A percentile compares a stretch with the other conserved stretches of the same genome.
Conservation (phyloP, 805 yeast species). For the Cyberlindnera euphorbiiphila region DNA sequence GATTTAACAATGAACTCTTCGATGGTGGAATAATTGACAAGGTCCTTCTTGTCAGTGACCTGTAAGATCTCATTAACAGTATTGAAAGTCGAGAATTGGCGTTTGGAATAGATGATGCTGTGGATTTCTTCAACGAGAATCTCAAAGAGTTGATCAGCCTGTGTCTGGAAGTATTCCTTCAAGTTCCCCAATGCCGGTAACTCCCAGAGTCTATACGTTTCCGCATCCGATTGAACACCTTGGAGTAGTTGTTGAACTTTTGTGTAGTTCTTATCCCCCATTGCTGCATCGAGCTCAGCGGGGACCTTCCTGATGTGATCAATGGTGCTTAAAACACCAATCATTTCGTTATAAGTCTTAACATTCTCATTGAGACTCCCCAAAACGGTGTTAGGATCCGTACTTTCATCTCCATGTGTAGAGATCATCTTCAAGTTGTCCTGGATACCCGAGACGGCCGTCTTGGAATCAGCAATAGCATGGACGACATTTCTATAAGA, state of each 20-base stretch:
- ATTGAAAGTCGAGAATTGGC: slow-evolving; percentile 20
- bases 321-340: slow-evolving; percentile 66
- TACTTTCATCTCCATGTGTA: slow-evolving; percentile 1
- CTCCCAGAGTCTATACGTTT: slow-evolving; percentile 51
- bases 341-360: slow-evolving; percentile 58
- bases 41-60: neutral
- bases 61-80: slow-evolving; percentile 22
- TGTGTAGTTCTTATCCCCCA: slow-evolving; percentile 67
- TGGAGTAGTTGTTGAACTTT: slow-evolving; percentile 57
- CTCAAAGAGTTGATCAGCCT: slow-evolving; percentile 60
- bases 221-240: slow-evolving; percentile 42
- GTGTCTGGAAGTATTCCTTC: slow-evolving; percentile 49
- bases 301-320: slow-evolving; percentile 58
- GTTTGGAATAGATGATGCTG: slow-evolving; percentile 60
- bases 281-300: slow-evolving; percentile 56
- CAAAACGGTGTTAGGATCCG: slow-evolving; percentile 1
- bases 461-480: slow-evolving; percentile 62
- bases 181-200: slow-evolving; percentile 50
- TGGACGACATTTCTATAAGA: slow-evolving; percentile 71
- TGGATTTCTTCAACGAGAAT: slow-evolving; percentile 74
- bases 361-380: slow-evolving; percentile 55
- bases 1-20: slow-evolving; percentile 53
- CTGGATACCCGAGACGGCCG: slow-evolving; percentile 45
- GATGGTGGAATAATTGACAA: slow-evolving; percentile 35
- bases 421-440: slow-evolving; percentile 17